These are phyloP conservation scores for Euphorbia corollata DNA, from an alignment of 441 rosid genomes.

Conservation along the genomic window DNA sequence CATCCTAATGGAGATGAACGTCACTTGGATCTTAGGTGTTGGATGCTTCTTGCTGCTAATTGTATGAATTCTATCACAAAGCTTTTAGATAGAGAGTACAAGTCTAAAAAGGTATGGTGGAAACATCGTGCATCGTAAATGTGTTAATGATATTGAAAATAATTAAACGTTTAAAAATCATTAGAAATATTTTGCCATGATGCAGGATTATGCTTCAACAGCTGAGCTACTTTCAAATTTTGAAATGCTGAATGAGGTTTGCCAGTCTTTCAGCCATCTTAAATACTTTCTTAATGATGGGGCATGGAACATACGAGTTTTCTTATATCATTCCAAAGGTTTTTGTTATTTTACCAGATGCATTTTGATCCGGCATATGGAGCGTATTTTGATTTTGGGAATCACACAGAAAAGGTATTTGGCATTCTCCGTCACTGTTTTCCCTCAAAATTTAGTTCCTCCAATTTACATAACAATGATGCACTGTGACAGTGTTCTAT, in stretches of 20 bases:
- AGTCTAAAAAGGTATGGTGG: slow-evolving; percentile 42
- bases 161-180: slow-evolving; percentile 17
- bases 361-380: slow-evolving; percentile 75
- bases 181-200: slow-evolving; percentile 20
- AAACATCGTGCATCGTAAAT: slow-evolving; percentile 2
- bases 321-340: slow-evolving; percentile 13
- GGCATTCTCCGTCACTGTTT: slow-evolving; percentile 14
- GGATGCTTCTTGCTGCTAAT: slow-evolving; percentile 98
- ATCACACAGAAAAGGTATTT: slow-evolving; percentile 89
- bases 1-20: slow-evolving; percentile 91
- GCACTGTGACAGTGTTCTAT: background rate
- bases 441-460: background rate
- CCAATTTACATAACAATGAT: background rate
- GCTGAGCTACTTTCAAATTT: slow-evolving; percentile 78
- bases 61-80: slow-evolving; percentile 71
- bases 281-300: slow-evolving; percentile 4
- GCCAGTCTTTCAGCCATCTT: slow-evolving; percentile 3
- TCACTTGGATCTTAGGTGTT: slow-evolving; percentile 96
- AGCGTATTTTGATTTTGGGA: slow-evolving; percentile 91
- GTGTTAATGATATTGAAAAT: background rate
- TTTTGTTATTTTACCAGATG: slow-evolving; percentile 52
- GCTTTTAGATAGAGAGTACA: slow-evolving; percentile 43
- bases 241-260: slow-evolving; percentile 72
- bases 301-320: background rate
- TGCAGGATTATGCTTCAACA: slow-evolving; percentile 71